Conservation (phyloP, 495 filamentous ascomycete genomes). For the Podospora pseudoanserina region DNA sequence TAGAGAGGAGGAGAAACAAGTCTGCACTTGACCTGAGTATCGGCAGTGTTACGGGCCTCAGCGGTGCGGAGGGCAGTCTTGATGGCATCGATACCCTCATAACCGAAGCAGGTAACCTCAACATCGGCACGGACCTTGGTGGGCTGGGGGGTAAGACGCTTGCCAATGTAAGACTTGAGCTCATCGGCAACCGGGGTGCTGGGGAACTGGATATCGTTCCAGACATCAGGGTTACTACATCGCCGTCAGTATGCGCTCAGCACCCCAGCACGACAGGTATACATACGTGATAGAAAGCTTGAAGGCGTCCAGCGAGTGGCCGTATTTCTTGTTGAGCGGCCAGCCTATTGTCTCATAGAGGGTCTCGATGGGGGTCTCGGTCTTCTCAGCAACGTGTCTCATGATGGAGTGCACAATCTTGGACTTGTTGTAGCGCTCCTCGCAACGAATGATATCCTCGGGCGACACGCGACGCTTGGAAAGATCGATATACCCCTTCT, state of each 20-base stretch:
- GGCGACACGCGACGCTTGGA: conserved; percentile 96
- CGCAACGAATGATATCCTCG: conserved; percentile 96
- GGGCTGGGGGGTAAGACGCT: conserved; percentile 91
- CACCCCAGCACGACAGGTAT: background rate
- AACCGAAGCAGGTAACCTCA: conserved; percentile 96
- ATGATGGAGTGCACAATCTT: conserved; percentile 99
- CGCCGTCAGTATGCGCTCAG: background rate
- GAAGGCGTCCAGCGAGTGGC: conserved; percentile 95
- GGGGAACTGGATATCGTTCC: conserved; percentile 87
- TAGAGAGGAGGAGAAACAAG: conserved; percentile 94
- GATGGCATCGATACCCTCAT: conserved; percentile 97
- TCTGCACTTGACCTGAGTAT: conserved; percentile 93
- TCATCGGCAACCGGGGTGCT: conserved; percentile 81
- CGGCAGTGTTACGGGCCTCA: conserved; percentile 80
- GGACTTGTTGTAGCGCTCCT: conserved; percentile 98
- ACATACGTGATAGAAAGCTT: conserved; percentile 96
- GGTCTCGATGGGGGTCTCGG: conserved; percentile 82
- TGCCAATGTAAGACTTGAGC: conserved; percentile 87
- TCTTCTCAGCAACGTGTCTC: conserved; percentile 97
- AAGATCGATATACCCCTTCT: conserved; percentile 99
- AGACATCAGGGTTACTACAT: conserved; percentile 85
- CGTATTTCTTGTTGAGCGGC: conserved; percentile 97
- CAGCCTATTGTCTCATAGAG: conserved; percentile 93
- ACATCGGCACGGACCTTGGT: conserved; percentile 98
- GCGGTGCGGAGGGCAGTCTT: conserved; percentile 84